A percentile compares a stretch with the other conserved stretches of the same genome.
phyloP scores from a whole-genome alignment of 257 asterid species.

The Forsythia viridissima region DNA sequence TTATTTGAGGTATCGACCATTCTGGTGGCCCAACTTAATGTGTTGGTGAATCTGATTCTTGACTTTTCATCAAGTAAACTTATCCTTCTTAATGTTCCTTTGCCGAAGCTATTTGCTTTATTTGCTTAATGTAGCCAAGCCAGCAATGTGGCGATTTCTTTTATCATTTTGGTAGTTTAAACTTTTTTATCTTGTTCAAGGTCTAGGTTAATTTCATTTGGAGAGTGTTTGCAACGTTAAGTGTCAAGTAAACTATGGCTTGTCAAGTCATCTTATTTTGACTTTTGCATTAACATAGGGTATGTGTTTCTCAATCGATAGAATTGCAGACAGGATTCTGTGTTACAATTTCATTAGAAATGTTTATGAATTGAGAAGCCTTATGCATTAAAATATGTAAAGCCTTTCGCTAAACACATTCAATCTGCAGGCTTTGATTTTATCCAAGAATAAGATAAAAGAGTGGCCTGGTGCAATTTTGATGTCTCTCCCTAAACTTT shows the following conservation, averaged over 20 bases:
- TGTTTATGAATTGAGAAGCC: conserved; percentile 3
- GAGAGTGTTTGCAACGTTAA: not conserved
- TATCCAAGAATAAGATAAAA: conserved; percentile 88
- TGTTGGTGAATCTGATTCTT: conserved; percentile 5
- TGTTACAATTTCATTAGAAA: conserved; percentile 4
- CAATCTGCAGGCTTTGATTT: conserved; percentile 60
- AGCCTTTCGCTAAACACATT: conserved; percentile 18
- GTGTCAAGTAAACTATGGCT: conserved; percentile 3
- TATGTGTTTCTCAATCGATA: conserved; percentile 1
- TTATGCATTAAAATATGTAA: conserved; percentile 13
- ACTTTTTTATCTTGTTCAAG: conserved; percentile 3
- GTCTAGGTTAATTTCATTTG: not conserved
- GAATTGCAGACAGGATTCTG: not conserved
- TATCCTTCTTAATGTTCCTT: conserved; percentile 10
- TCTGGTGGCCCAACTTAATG: conserved; percentile 7
- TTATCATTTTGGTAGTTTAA: not conserved
- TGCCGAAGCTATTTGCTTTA: not conserved
- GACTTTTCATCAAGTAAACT: not conserved
- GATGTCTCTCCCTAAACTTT: conserved; percentile 65
- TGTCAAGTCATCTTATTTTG: conserved; percentile 9
- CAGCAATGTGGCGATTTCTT: conserved; percentile 15
- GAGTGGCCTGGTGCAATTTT: conserved; percentile 83
- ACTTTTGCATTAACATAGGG: not conserved
- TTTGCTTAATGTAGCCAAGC: conserved; percentile 10
- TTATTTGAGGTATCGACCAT: conserved; percentile 3